A percentile compares a stretch with the other conserved stretches of the same genome.
These are phyloP conservation scores for Clathrospora elynae DNA, from an alignment of 2,329 filamentous ascomycete species.

Conservation along the genomic window DNA sequence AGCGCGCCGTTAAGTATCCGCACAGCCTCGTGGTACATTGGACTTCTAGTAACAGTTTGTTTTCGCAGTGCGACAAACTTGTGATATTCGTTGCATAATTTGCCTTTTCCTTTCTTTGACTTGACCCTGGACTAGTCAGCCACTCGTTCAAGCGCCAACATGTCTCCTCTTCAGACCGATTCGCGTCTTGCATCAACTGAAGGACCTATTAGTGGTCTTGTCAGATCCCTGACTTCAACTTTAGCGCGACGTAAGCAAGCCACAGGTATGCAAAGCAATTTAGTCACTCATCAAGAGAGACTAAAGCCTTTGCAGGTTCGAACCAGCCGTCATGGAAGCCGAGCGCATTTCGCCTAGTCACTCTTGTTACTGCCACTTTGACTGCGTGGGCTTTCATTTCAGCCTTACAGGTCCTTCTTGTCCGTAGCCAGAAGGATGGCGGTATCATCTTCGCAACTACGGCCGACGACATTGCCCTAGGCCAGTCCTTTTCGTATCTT, in stretches of 20 bases:
- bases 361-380: not conserved
- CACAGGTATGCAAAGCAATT: not conserved
- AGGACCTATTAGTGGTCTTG: not conserved
- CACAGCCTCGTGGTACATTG: not conserved
- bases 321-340: not conserved
- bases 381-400: slow-evolving; percentile 45
- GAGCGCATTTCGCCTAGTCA: not conserved
- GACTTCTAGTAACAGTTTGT: not conserved
- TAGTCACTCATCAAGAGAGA: not conserved
- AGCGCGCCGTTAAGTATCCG: not conserved
- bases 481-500: slow-evolving; percentile 56
- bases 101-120: not conserved
- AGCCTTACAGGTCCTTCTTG: slow-evolving; percentile 54
- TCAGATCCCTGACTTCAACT: not conserved
- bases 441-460: slow-evolving; percentile 51
- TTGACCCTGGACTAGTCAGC: not conserved
- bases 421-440: slow-evolving; percentile 48
- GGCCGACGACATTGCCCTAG: slow-evolving; percentile 48
- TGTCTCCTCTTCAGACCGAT: not conserved
- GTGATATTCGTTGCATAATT: not conserved
- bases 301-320: not conserved
- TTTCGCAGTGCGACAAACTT: not conserved
- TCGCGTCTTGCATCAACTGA: not conserved
- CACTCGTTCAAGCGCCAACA: not conserved
- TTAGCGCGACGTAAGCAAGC: not conserved